These are phyloP conservation scores for Iris pallida DNA, from an alignment of 116 monocot species.

Conservation along the genomic window DNA sequence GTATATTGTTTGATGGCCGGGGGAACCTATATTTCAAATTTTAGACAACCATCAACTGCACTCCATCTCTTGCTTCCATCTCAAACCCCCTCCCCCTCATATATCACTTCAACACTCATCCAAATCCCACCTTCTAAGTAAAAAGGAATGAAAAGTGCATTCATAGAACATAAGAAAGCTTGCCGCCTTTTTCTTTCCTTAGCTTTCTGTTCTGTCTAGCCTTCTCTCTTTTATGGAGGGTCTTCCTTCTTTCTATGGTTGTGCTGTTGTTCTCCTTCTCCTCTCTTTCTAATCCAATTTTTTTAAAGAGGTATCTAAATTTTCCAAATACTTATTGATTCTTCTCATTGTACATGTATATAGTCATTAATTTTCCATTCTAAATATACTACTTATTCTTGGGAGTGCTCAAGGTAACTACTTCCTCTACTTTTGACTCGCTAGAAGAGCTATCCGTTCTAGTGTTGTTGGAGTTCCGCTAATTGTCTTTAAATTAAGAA, in stretches of 20 bases:
- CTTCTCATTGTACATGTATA: not conserved
- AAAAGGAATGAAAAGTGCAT: not conserved
- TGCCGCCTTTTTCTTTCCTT: constrained; percentile 7
- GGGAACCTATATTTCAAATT: too few relatives aligned
- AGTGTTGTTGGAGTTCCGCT: too few relatives aligned
- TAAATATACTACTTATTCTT: not conserved
- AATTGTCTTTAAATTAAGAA: too few relatives aligned
- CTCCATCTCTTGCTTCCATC: constrained; percentile 15
- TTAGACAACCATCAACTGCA: not conserved
- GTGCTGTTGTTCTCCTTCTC: not conserved
- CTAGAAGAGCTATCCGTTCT: not conserved
- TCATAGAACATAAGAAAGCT: constrained; percentile 1
- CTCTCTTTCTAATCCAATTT: not conserved
- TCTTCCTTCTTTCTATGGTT: not conserved
- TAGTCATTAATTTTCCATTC: not conserved
- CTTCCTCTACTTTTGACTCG: not conserved
- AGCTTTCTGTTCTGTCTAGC: not conserved
- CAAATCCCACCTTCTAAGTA: constrained; percentile 12
- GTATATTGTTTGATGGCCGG: too few relatives aligned
- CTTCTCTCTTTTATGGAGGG: not conserved
- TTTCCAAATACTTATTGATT: not conserved
- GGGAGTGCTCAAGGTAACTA: not conserved
- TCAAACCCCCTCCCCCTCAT: not conserved
- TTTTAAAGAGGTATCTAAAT: not conserved
- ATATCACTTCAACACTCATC: constrained; percentile 2